phyloP scores from a whole-genome alignment of 768 basidiomycete species.

The Russula sp. region DNA sequence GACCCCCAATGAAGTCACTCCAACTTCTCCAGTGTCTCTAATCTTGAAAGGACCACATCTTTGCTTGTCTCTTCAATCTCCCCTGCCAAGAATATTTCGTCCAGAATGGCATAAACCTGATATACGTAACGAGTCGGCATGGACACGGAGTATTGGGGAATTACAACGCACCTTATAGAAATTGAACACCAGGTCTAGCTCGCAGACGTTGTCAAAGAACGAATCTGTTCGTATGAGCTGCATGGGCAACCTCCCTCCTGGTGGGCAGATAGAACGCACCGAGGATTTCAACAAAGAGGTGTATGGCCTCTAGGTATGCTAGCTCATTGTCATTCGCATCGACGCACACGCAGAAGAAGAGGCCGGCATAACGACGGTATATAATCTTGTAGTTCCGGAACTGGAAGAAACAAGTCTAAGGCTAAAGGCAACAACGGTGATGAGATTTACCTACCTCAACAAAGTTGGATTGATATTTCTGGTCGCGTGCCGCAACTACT shows the following conservation, averaged over 20 bases:
- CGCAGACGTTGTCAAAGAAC: slow-evolving; percentile 99
- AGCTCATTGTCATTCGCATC: slow-evolving; percentile 98
- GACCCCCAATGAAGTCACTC: slow-evolving; percentile 45
- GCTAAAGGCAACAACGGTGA: neutral
- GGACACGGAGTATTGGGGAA: neutral
- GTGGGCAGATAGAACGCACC: slow-evolving; percentile 45
- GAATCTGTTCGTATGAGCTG: slow-evolving; percentile 51
- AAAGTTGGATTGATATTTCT: slow-evolving; percentile 99
- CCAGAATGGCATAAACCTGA: slow-evolving; percentile 95
- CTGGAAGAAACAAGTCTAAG: slow-evolving; percentile 35
- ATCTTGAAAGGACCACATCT: slow-evolving; percentile 82
- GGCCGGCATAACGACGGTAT: slow-evolving; percentile 92
- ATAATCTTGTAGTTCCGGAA: slow-evolving; percentile 98
- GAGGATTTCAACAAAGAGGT: slow-evolving; percentile 95
- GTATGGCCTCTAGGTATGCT: slow-evolving; percentile 94
- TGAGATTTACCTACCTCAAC: slow-evolving; percentile 66
- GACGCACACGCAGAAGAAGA: slow-evolving; percentile 97
- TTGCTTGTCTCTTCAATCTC: slow-evolving; percentile 99
- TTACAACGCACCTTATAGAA: slow-evolving; percentile 76
- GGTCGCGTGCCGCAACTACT: slow-evolving; percentile 91
- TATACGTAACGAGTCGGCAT: neutral
- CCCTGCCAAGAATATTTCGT: slow-evolving; percentile 96
- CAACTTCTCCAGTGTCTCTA: slow-evolving; percentile 90
- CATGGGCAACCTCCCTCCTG: slow-evolving; percentile 4
- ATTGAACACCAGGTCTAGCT: slow-evolving; percentile 96